Evolutionary conservation across 176 grass and related monocot genomes (phyloP), one percentile per base, ranked within the genome.

Genomic region (Musa acuminata): DNA sequence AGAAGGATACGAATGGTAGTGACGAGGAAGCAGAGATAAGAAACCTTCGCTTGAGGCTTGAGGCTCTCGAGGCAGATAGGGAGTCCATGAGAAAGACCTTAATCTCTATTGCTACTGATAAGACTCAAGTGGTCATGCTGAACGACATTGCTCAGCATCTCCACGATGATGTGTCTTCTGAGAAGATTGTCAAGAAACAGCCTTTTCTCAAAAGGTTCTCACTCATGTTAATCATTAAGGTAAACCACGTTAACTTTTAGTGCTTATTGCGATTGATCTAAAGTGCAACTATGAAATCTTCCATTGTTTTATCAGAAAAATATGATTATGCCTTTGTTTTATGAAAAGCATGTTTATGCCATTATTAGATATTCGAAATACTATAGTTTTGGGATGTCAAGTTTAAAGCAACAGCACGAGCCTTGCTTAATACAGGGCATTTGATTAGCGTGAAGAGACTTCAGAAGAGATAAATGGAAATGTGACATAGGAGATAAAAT

Each of bases 31-130:
- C 73, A 48, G 83, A 91, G 64, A 91, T 93, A n/a, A 76, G 77
- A 25, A 80, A 82, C 80, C 87, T 97, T 73, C 87, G 75, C n/a
- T 79, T 81, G 11, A 88, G 90, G 55, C 21, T 97, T 74, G 86
- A 74, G 13, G 90, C 80, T 3, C 78, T 90, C 9, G 90, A 92
- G 75, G 87, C 87, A 0, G 90, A 93, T 53, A 79, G 87, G 55
- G 93, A 90, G 76, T 83, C 87, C 0, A 88, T 97, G 85, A 83
- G 78, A 8, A 77, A 93, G 9, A 82, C 87, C 57, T 90, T 97
- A 67, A 72, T 90, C 72, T 88, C 87, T 20, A 81, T 93, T 79
- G 94, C 86, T 11, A 57, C 86, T 1, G 76, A 92, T 75, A 97
- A 91, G 73, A 72, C 78, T 12, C 86, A 93, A 79, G 74, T 79